Evolutionary conservation across 768 basidiomycete genomes (phyloP), one percentile per base, ranked within the genome.

Genomic region (Phaeotremella skinneri): DNA sequence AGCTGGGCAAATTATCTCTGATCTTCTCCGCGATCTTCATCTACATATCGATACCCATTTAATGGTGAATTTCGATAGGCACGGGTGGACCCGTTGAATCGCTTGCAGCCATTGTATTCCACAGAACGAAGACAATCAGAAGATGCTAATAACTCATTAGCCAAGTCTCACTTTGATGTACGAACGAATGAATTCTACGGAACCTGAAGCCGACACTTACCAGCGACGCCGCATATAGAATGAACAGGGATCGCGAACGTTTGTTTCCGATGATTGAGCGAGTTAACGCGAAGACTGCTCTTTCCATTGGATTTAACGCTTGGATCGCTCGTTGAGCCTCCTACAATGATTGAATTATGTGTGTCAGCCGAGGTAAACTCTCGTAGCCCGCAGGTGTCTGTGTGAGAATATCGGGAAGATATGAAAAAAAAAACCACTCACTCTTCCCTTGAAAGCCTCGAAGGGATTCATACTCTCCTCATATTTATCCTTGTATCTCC

Each of bases 381-480:
- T n/a, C n/a, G n/a, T n/a, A n/a, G n/a, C n/a, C n/a, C n/a, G n/a
- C 7, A 27, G 17, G n/a, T n/a, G n/a, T n/a, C n/a, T n/a, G n/a
- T n/a, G n/a, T n/a, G n/a, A n/a, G n/a, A n/a, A n/a, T 11, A 3
- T 49, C 27, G 11, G 1, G 20, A 31, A 55, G 32, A 49, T 45
- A 20, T 42, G 42, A 21, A 54, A 34, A 25, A 52, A 45, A 37
- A 57, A 25, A 3, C 23, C 4, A 83, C 91, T 65, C 68, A 96
- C 94, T 76, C 91, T 82, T 1, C 94, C 91, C 62, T 91, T 85
- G 82, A 99, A 98, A 5, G 88, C 91, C 76, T 97, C 93, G 73
- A 99, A 99, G 0, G 96, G 94, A 72, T 99, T 98, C 85, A 98
- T 91, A 52, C 90, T 85, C 78, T 96, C 90, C 73, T 98, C 94